These are phyloP conservation scores for Endocalyx cinctus DNA, from an alignment of 2,329 filamentous ascomycete species.

Conservation along the genomic window DNA sequence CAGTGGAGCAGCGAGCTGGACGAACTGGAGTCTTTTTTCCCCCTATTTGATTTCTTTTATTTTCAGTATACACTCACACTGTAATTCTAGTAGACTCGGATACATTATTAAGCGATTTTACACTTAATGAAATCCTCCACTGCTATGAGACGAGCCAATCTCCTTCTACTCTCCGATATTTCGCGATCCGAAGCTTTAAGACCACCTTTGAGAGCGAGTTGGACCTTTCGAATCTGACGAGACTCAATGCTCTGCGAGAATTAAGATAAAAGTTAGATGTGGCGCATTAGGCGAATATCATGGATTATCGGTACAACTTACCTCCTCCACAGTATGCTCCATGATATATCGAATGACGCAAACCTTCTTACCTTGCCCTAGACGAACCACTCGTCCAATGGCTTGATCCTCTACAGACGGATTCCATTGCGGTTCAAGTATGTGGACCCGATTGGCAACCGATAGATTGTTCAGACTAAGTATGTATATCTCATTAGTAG, in stretches of 20 bases:
- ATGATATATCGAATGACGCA: constrained; percentile 22
- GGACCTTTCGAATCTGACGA: constrained; percentile 9
- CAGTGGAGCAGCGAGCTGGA: too few species aligned
- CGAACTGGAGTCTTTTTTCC: too few species aligned
- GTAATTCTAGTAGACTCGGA: too few species aligned
- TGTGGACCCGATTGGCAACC: constrained; percentile 22
- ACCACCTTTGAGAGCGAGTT: constrained; percentile 6
- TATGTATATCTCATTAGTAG: too few species aligned
- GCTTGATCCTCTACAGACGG: constrained; percentile 26
- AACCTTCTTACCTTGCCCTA: constrained; percentile 22
- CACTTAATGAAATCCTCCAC: too few species aligned
- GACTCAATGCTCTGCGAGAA: constrained; percentile 6
- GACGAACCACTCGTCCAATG: constrained; percentile 20
- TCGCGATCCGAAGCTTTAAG: constrained; percentile 5
- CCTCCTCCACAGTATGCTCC: constrained; percentile 23
- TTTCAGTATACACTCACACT: too few species aligned
- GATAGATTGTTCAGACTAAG: constrained; percentile 21
- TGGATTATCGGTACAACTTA: constrained; percentile 3
- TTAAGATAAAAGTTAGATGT: too few species aligned
- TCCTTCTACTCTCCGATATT: constrained; percentile 3
- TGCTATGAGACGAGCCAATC: too few species aligned
- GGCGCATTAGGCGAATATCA: too few species aligned
- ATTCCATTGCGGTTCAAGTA: constrained; percentile 29
- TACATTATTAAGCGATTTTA: too few species aligned
- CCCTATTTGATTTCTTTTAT: too few species aligned